Evolutionary conservation across 1,284 basidiomycete genomes (phyloP).

Genomic region (Ceratobasidium sp.): DNA sequence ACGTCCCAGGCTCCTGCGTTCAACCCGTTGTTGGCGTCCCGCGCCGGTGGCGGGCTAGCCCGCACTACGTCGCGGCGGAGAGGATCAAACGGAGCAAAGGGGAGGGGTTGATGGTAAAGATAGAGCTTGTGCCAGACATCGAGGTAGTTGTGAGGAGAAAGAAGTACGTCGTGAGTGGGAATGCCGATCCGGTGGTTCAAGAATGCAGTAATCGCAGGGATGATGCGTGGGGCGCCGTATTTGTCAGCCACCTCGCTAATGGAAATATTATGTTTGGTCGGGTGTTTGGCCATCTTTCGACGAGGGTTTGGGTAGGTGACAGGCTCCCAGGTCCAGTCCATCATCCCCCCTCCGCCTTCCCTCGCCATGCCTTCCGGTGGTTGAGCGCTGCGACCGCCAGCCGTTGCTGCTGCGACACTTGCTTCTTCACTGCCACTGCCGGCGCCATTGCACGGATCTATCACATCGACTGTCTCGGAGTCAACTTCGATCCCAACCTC

Average conservation of each 20-base stretch:
- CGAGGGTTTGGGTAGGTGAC: slow-evolving; percentile 5
- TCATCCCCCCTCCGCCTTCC: not conserved
- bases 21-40: not conserved
- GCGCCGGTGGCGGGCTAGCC: not conserved
- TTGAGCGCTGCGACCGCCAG: no score
- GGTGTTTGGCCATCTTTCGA: slow-evolving; percentile 1
- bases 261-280: not conserved
- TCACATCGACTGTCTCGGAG: not conserved
- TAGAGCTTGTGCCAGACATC: slow-evolving; percentile 26
- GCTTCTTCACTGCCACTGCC: not conserved
- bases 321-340: not conserved
- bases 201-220: not conserved
- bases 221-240: slow-evolving; percentile 6
- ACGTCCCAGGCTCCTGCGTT: slow-evolving; percentile 8
- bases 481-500: not conserved
- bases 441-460: not conserved
- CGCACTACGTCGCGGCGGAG: slow-evolving; percentile 12
- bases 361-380: not conserved
- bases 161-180: not conserved
- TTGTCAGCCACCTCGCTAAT: not conserved
- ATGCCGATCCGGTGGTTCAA: not conserved
- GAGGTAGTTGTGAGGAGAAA: not conserved
- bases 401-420: no score
- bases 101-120: slow-evolving; percentile 11
- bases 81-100: slow-evolving; percentile 28